Evolutionary conservation across 75 land plant genomes (phyloP).

Genomic region (Cryptomeria japonica): DNA sequence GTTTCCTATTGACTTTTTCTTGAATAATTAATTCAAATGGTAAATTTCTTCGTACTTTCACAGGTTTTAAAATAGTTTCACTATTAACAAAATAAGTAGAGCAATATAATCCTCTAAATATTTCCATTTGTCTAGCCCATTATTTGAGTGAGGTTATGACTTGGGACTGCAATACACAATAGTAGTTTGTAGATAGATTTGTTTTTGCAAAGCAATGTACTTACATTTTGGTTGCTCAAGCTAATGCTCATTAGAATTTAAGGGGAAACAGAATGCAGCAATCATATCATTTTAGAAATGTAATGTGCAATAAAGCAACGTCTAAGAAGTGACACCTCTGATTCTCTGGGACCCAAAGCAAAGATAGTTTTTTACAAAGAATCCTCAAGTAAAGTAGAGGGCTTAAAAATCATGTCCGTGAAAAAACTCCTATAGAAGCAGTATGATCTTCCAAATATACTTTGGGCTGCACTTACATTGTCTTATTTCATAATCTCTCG

Average conservation of each 20-base stretch:
- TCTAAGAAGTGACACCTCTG: background rate
- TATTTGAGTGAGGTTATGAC: background rate
- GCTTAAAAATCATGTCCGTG: background rate
- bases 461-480: background rate
- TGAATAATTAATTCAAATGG: background rate
- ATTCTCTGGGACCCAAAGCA: background rate
- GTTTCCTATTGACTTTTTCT: background rate
- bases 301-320: background rate
- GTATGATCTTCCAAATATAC: background rate
- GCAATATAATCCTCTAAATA: background rate
- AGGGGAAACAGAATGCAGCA: background rate
- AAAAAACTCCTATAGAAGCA: background rate
- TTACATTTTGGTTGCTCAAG: background rate
- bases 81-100: background rate
- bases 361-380: background rate
- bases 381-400: background rate
- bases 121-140: background rate
- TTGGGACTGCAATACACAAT: background rate
- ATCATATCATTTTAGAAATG: background rate
- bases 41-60: background rate
- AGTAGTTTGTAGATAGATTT: background rate
- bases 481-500: background rate
- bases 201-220: background rate
- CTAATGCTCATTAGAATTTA: background rate
- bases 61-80: background rate